Evolutionary conservation across 139 green algal species (phyloP), one percentile per base, ranked within the genome.

Genomic region (Coelastrella sp.): DNA sequence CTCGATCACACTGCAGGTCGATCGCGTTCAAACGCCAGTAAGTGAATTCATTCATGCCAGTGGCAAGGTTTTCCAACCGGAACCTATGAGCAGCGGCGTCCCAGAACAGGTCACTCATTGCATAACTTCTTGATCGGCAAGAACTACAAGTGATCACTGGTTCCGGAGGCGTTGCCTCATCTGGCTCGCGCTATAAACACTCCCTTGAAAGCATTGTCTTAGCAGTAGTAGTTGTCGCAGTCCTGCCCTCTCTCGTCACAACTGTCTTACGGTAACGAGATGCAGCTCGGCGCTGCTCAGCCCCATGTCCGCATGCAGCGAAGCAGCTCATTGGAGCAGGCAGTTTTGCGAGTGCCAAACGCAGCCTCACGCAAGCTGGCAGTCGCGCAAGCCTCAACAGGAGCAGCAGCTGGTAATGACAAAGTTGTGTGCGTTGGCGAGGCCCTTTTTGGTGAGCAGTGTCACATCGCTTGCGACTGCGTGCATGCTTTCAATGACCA

Each of bases 391-490:
- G 8, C 68, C 19, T 35, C 19, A 27, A 8, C 24, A 24, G 19
- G 7, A 19, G 68, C 15, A 25, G 84, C 84, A 65, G 27, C 17
- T 17, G 68, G 19, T 20, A 68, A 58, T 80, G 84, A 81, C 80
- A 95, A 88, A 78, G 95, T 97, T 1, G 84, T 97, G 15, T 93
- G 88, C 79, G 81, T 97, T 17, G 95, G 95, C 0, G 95, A 97
- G 88, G 94, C 94, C 10, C 81, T 97, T 0, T 97, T 96, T 89
- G 95, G 95, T 97, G 73, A 78, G 94, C 27, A 17, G 8, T 10
- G 15, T n/a, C 17, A 3, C 19, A 6, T 24, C 15, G 6, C 24
- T 35, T 49, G 35, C 35, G 35, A 49, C 35, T 49, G 35, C 3
- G 35, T 49, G 35, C 35, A 49, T 49, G 35, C 1, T 49, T 72